Conservation (phyloP, 2,329 filamentous ascomycete genomes). For the Cytospora piceicola region DNA sequence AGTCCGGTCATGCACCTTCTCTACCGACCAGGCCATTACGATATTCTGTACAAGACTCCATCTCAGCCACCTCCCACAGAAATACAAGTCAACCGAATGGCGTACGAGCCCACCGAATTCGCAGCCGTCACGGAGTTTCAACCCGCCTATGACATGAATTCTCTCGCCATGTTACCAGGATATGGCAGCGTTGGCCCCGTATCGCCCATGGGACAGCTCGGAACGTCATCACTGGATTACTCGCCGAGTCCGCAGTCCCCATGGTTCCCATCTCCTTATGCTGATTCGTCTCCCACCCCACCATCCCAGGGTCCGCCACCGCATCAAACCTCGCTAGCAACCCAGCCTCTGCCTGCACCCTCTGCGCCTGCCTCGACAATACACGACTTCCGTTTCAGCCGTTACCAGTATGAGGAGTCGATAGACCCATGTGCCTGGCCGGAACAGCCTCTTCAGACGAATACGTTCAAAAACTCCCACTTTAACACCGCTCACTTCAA, state of each 20-base stretch:
- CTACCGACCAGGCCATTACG: constrained; percentile 85
- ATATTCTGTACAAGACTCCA: constrained; percentile 72
- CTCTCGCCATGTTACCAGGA: constrained; percentile 53
- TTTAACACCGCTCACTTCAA: constrained; percentile 70
- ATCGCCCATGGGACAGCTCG: constrained; percentile 29
- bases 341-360: constrained; percentile 38
- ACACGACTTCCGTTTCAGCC: constrained; percentile 56
- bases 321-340: constrained; percentile 38
- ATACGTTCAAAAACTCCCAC: constrained; percentile 67
- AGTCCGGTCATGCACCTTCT: constrained; percentile 59
- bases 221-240: constrained; percentile 37
- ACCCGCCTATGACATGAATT: constrained; percentile 46
- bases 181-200: constrained; percentile 39
- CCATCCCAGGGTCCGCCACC: constrained; percentile 30
- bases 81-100: constrained; percentile 59
- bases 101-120: constrained; percentile 34
- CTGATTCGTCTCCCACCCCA: constrained; percentile 36
- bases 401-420: constrained; percentile 51
- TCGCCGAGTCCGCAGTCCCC: constrained; percentile 41
- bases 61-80: constrained; percentile 38
- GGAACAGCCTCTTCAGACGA: constrained; percentile 57
- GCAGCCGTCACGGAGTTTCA: constrained; percentile 9
- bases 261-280: constrained; percentile 44
- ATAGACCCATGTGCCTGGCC: constrained; percentile 39
- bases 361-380: constrained; percentile 38